Evolutionary conservation across 2,329 filamentous ascomycete genomes (phyloP), one percentile per base, ranked within the genome.

Genomic region (Sordariomycetes sp.): DNA sequence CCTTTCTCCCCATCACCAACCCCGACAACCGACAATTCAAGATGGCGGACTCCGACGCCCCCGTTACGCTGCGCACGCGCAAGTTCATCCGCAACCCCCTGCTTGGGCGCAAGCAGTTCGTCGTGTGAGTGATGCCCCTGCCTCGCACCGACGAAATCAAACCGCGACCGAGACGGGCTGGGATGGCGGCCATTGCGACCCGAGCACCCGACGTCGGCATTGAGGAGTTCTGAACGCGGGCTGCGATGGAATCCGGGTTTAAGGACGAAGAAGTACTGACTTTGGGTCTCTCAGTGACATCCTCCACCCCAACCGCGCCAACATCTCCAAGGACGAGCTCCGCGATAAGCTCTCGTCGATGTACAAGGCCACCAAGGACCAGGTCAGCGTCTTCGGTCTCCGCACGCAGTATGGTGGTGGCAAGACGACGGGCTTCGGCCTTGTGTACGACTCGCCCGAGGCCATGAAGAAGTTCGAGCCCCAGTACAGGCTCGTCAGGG

Each of bases 31-130:
- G 60, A 61, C 59, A 60, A 63, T 65, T 63, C 81, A 95, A 79
- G 78, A 96, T 97, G 93, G 89, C 92, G 80, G 89, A 92, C 80
- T 78, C 79, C 73, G 87, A 90, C 75, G 78, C 79, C 70, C 79
- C 87, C 74, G 87, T 91, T 75, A 91, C 88, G 72, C 80, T 92
- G 81, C 86, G 94, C 83, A 99, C 94, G 80, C 93, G 94, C 89
- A 97, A 97, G 85, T 99, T 99, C 89, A 95, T 97, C 82, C 90
- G 92, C 83, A 99, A 99, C 87, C 90, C 94, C 78, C 90, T 99
- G 74, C 88, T 99, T 76, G 90, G 88, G 77, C 89, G 93, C 78
- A 96, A 96, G 86, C 93, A 97, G 88, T 96, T 97, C 90, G 93
- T 97, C 80, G 89, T 97, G 93, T 97, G 90, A 86, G 89, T 87